phyloP scores from a whole-genome alignment of 345 rosid genomes.

The Punica granatum region DNA sequence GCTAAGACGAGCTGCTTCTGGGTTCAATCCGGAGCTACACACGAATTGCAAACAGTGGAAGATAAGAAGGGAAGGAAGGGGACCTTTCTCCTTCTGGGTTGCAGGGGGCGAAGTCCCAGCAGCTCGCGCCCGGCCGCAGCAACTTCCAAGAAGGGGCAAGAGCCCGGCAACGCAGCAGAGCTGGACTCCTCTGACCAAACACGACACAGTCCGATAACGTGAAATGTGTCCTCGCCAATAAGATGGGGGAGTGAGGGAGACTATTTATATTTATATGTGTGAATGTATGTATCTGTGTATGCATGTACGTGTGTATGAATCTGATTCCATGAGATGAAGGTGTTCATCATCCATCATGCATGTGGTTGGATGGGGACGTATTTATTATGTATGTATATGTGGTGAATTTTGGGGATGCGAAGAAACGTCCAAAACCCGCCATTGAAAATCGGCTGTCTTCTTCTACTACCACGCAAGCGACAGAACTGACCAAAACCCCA shows the following conservation, averaged over 20 bases:
- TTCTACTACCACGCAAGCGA: neutral
- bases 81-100: neutral
- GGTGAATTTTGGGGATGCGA: neutral
- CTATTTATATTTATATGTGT: neutral
- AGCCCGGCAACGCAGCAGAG: neutral
- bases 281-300: too few relatives aligned
- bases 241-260: neutral
- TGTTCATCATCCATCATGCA: too few relatives aligned
- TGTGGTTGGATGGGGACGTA: neutral
- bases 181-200: neutral
- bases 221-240: neutral
- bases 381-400: neutral
- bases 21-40: neutral
- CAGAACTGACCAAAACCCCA: too few relatives aligned
- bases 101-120: neutral
- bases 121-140: neutral
- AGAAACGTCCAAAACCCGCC: neutral
- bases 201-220: neutral
- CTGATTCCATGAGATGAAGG: too few relatives aligned
- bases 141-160: neutral
- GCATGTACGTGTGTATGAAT: too few relatives aligned
- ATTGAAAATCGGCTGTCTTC: neutral
- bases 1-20: neutral
- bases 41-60: neutral
- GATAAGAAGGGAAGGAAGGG: neutral